Conservation (phyloP, 768 basidiomycete species). For the Cyathus striatus region DNA sequence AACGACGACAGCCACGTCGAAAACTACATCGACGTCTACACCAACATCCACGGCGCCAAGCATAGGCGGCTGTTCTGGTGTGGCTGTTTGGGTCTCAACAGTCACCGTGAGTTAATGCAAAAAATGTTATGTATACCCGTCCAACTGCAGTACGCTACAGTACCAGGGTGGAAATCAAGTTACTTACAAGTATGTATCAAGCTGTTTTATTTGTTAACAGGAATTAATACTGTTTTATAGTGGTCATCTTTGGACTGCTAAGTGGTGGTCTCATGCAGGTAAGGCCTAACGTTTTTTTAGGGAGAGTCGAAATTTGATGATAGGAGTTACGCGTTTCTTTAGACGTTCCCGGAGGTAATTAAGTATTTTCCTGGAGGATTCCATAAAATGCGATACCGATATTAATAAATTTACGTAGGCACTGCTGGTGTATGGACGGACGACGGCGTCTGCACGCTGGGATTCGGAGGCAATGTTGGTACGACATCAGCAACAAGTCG, state of each 20-base stretch:
- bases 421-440: slow-evolving; percentile 28
- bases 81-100: slow-evolving; percentile 33
- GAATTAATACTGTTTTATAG: slow-evolving; percentile 15
- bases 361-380: too few species aligned
- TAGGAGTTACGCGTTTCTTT: too few species aligned
- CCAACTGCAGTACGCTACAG: too few species aligned
- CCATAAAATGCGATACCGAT: too few species aligned
- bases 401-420: slow-evolving; percentile 29
- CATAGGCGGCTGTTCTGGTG: slow-evolving; percentile 35
- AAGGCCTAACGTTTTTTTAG: background rate
- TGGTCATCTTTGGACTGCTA: slow-evolving; percentile 44
- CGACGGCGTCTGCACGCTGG: slow-evolving; percentile 25
- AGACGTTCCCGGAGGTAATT: too few species aligned
- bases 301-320: too few species aligned
- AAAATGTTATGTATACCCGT: too few species aligned
- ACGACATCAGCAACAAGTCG: slow-evolving; percentile 12
- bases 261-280: slow-evolving; percentile 43
- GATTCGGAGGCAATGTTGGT: slow-evolving; percentile 46
- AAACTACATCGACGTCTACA: slow-evolving; percentile 13
- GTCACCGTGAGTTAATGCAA: too few species aligned
- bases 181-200: slow-evolving; percentile 28
- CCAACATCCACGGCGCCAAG: slow-evolving; percentile 17
- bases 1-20: slow-evolving; percentile 8
- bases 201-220: background rate
- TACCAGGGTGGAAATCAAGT: slow-evolving; percentile 38